Base-by-base conservation (phyloP, 768 basidiomycete genomes). In the Hygrophorus pudorinus region DNA sequence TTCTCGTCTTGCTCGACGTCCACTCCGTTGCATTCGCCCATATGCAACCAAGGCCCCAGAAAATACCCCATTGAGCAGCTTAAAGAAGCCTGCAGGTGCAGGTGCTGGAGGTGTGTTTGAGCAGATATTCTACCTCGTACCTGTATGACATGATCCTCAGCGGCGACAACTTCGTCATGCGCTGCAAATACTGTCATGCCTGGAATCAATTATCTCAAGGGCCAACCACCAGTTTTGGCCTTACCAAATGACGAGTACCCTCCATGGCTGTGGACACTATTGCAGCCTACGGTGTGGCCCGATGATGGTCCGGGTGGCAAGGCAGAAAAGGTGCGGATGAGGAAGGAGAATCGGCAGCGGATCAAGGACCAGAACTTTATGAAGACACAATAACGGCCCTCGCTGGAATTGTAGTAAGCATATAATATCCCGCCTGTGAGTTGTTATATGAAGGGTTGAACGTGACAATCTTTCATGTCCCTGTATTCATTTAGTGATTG, bases 341-440 rank as follows among this genome's bases (percentile, higher is more conserved):
- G 85, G 55, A 65, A 65, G 54, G 72, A 72, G 48, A 85, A 82
- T 43, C 70, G 78, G 44, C 73, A 79, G 58, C 71, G 66, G 38
- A 85, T 93, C 59, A 84, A 81, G 57, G 87, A 87, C 40, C 71
- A 71, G 42, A 94, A 96, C 56, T 80, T 93, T 61, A 81, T 93
- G 80, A 81, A 79, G 59, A 81, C 81, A 13, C 86, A 88, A 58
- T 89, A 61, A 58, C 54, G 14, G n/a, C n/a, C n/a, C n/a, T n/a
- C n/a, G n/a, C n/a, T n/a, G n/a, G n/a, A n/a, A n/a, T n/a, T n/a
- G n/a, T n/a, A n/a, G n/a, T n/a, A n/a, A n/a, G n/a, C n/a, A n/a
- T n/a, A n/a, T n/a, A n/a, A n/a, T n/a, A n/a, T n/a, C n/a, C n/a
- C n/a, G n/a, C n/a, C n/a, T n/a, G n/a, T n/a, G n/a, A n/a, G n/a